Evolutionary conservation across 305 asterid genomes (phyloP).

Genomic region (Fraxinus baroniana): DNA sequence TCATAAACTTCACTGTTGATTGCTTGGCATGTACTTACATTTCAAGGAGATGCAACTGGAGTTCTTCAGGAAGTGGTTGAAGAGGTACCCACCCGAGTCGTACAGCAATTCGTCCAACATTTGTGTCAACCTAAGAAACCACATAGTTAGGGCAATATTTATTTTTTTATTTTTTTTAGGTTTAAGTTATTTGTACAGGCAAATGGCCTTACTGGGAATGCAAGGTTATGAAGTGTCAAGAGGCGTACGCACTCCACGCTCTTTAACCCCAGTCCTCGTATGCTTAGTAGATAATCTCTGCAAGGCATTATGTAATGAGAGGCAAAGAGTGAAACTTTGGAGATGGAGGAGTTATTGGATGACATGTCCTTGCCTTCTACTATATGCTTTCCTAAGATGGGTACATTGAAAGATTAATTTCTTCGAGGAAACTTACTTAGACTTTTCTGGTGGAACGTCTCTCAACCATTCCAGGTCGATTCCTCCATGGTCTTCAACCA

Average conservation of each 20-base stretch:
- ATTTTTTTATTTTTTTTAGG: slow-evolving; percentile 16
- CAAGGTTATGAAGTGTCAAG: slow-evolving; percentile 81
- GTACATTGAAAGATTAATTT: slow-evolving; percentile 9
- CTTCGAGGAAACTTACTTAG: slow-evolving; percentile 49
- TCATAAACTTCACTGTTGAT: slow-evolving; percentile 13
- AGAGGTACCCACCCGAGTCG: slow-evolving; percentile 99
- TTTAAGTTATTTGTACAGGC: slow-evolving; percentile 23
- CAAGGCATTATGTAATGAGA: slow-evolving; percentile 22
- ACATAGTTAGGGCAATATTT: slow-evolving; percentile 26
- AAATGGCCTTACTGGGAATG: slow-evolving; percentile 75
- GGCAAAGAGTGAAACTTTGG: slow-evolving; percentile 1
- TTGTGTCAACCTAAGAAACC: slow-evolving; percentile 81
- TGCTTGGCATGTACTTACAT: slow-evolving; percentile 52
- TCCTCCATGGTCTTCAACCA: slow-evolving; percentile 75
- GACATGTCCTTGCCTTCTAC: slow-evolving; percentile 5
- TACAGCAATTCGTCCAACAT: slow-evolving; percentile 95
- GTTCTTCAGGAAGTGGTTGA: slow-evolving; percentile 90
- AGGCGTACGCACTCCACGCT: slow-evolving; percentile 95
- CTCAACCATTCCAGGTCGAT: slow-evolving; percentile 90
- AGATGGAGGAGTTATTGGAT: background rate
- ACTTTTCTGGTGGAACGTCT: slow-evolving; percentile 68
- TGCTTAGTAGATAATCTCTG: slow-evolving; percentile 88
- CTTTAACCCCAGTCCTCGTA: slow-evolving; percentile 85
- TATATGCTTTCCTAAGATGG: slow-evolving; percentile 1
- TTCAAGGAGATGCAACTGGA: slow-evolving; percentile 91